Percentiles rank a stretch among this genome's conserved stretches.
phyloP scores from a whole-genome alignment of 2,329 filamentous ascomycete species.

The Cyphellophora europaea region DNA sequence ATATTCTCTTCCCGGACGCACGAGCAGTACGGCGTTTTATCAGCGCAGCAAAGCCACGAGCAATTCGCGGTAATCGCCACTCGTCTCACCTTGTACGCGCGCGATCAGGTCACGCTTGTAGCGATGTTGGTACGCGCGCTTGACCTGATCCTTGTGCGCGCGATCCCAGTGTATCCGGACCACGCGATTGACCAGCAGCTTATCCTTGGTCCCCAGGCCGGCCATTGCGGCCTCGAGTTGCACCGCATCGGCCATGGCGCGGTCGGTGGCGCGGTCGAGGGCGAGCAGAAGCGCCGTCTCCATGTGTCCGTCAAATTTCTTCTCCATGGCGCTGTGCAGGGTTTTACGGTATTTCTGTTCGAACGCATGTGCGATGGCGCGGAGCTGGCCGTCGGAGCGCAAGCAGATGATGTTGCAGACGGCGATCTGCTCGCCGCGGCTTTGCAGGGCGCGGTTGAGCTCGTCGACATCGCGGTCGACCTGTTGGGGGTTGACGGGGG shows the following conservation, averaged over 20 bases:
- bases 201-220: slow-evolving; percentile 78
- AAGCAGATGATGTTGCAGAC: slow-evolving; percentile 71
- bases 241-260: slow-evolving; percentile 72
- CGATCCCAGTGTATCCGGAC: slow-evolving; percentile 78
- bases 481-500: slow-evolving; percentile 61
- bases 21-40: no score
- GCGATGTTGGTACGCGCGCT: slow-evolving; percentile 63
- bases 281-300: slow-evolving; percentile 72
- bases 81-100: slow-evolving; percentile 73
- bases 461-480: slow-evolving; percentile 68
- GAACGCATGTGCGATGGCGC: slow-evolving; percentile 70
- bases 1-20: no score
- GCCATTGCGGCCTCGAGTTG: slow-evolving; percentile 82
- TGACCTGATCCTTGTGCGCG: slow-evolving; percentile 64
- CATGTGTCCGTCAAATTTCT: slow-evolving; percentile 90
- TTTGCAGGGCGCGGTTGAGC: slow-evolving; percentile 69
- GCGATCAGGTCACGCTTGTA: slow-evolving; percentile 59
- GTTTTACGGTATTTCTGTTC: slow-evolving; percentile 59
- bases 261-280: slow-evolving; percentile 66
- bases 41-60: slow-evolving; percentile 57
- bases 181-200: slow-evolving; percentile 65
- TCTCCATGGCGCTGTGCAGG: slow-evolving; percentile 65
- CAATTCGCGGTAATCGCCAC: slow-evolving; percentile 69
- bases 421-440: slow-evolving; percentile 60
- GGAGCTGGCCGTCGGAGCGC: slow-evolving; percentile 72